Evolutionary conservation across 176 grass and related monocot genomes (phyloP), one percentile per base, ranked within the genome.

Genomic region (Paspalum notatum): DNA sequence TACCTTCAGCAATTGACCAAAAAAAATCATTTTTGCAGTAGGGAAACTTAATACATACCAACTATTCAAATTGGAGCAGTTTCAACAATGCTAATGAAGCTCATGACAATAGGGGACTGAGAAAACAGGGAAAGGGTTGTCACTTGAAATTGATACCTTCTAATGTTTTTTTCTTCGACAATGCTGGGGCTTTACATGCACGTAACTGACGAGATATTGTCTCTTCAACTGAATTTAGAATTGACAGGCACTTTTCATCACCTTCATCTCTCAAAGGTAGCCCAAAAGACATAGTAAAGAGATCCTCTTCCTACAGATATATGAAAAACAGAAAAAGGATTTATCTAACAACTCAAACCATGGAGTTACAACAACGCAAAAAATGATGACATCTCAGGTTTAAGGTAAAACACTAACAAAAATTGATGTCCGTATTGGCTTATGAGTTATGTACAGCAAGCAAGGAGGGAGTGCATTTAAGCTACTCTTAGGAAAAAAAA

Each of bases 281-380:
- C 17, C 92, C 95, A 89, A 93, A 95, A 78, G 95, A 85, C 95
- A 95, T 89, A 42, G 85, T 90, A 74, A 93, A 98, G 75, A 98
- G 84, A 75, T 98, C 92, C 26, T 95, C 92, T 78, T 95, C 95
- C 95, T 98, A 89, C 77, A 89, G 78, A 75, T 10, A 85, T 43
- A 85, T 71, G n/a, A 51, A 75, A 75, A 32, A 77, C 32, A 37
- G 13, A 75, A 32, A 77, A 77, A 37, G 10, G 26, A 80, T 12
- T 80, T 32, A 18, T 50, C 47, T 65, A 43, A 76, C 48, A 89
- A 70, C 17, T 70, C 47, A 13, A 89, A 70, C 15, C 14, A 57
- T 57, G 26, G 58, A 37, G 20, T 53, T 56, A 58, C 2, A 53
- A 78, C 61, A 64, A 41, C 44, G 24, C 15, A 21, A 80, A 62